Base-by-base conservation (phyloP, 805 yeast genomes). In the Yarrowia keelungensis region DNA sequence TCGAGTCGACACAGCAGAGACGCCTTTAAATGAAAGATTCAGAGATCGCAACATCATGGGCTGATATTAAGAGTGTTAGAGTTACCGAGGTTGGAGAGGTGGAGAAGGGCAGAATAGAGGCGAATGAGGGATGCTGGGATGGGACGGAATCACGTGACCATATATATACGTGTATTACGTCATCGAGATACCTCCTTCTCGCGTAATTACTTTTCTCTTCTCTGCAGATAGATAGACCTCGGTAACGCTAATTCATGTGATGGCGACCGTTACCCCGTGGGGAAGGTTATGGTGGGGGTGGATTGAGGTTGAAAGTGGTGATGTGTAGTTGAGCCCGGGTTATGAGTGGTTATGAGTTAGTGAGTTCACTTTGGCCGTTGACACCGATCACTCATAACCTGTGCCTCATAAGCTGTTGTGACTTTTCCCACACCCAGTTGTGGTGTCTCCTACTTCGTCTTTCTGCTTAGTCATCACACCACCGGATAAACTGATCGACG, bases 241-340 rank as follows among this genome's bases (percentile, higher is more conserved):
- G 59, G 59, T 53, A 53, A 53, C 59, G 45, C 59, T 53, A 53
- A 53, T 53, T 53, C 59, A 53, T 39, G 45, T 53, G 59, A 53
- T 14, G 59, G 16, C 12, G 36, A 16, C 35, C 19, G 32, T 56
- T 56, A 56, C 62, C 62, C 62, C 62, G 47, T 56, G 62, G 62
- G 62, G 62, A 41, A 56, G 61, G 46, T 54, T 54, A 51, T 38
- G 41, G 42, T 38, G 43, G 58, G 26, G 58, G n/a, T 12, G 42
- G 43, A 11, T 38, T 22, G 26, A 19, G 26, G 8, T n/a, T 9
- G n/a, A 2, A 42, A 8, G 19, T 42, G 39, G 39, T 10, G 8
- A 38, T 38, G 39, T 5, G 39, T 2, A 38, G 4, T 26, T 26
- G 32, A 5, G 32, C 32, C 32, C 32, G 7, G 32, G 32, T 26